A percentile compares a stretch with the other conserved stretches of the same genome.
These are phyloP conservation scores for Madurella fahalii DNA, from an alignment of 2,329 filamentous ascomycete species.

Conservation along the genomic window DNA sequence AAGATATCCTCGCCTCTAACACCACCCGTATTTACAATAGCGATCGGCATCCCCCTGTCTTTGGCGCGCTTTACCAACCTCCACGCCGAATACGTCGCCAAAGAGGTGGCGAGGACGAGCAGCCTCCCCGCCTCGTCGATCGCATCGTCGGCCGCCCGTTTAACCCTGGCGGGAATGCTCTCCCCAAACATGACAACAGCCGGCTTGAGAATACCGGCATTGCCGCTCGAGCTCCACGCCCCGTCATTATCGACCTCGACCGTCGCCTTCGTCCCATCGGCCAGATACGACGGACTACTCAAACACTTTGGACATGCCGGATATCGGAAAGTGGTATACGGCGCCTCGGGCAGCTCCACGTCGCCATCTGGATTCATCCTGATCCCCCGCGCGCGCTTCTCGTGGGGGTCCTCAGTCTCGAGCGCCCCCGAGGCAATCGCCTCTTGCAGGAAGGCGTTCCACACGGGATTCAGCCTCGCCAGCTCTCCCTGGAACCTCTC, in stretches of 20 bases:
- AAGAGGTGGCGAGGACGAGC: slow-evolving; percentile 79
- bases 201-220: slow-evolving; percentile 81
- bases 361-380: slow-evolving; percentile 92
- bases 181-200: slow-evolving; percentile 97
- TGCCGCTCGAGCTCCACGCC: slow-evolving; percentile 64
- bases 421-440: slow-evolving; percentile 72
- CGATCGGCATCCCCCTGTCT: slow-evolving; percentile 79
- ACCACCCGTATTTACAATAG: slow-evolving; percentile 82
- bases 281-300: slow-evolving; percentile 52
- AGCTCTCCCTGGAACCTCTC: slow-evolving; percentile 72
- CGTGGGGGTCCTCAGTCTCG: slow-evolving; percentile 68
- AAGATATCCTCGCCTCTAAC: slow-evolving; percentile 74
- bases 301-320: slow-evolving; percentile 83
- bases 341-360: slow-evolving; percentile 80
- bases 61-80: slow-evolving; percentile 78
- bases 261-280: slow-evolving; percentile 49
- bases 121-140: slow-evolving; percentile 73
- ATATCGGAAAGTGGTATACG: slow-evolving; percentile 87
- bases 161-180: slow-evolving; percentile 67
- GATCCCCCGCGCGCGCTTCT: slow-evolving; percentile 64
- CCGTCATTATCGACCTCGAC: slow-evolving; percentile 76
- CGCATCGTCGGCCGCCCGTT: slow-evolving; percentile 70
- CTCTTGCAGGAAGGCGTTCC: slow-evolving; percentile 71
- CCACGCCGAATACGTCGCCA: slow-evolving; percentile 96
- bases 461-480: slow-evolving; percentile 75